Evolutionary conservation across 495 filamentous ascomycete species (phyloP).

Genomic region (Aspergillus steynii): DNA sequence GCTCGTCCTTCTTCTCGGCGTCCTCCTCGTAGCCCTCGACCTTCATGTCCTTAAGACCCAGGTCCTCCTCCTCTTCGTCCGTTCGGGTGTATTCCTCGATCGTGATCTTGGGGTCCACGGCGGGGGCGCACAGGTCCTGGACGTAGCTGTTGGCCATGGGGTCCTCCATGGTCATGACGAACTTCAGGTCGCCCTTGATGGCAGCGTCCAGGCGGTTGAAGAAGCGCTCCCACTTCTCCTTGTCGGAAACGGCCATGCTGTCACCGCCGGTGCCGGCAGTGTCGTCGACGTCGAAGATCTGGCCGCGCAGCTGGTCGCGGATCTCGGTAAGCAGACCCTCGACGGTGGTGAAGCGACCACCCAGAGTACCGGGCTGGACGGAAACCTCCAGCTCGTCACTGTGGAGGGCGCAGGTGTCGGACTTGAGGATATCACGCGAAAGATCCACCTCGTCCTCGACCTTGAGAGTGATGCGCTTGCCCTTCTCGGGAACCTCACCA

Average conservation of each 20-base stretch:
- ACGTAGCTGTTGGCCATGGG: conserved; percentile 91
- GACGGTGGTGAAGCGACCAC: conserved; percentile 95
- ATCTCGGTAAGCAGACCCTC: conserved; percentile 95
- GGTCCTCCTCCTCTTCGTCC: conserved; percentile 85
- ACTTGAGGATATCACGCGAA: conserved; percentile 91
- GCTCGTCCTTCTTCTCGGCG: conserved; percentile 29
- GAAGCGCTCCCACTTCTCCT: conserved; percentile 75
- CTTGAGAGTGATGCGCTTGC: conserved; percentile 75
- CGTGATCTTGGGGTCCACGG: conserved; percentile 76
- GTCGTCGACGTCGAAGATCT: conserved; percentile 76
- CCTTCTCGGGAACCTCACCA: conserved; percentile 84
- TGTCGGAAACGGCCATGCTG: conserved; percentile 63
- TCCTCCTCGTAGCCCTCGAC: conserved; percentile 79
- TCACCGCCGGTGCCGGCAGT: conserved; percentile 64
- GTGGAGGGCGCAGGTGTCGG: conserved; percentile 81
- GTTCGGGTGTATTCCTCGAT: conserved; percentile 86
- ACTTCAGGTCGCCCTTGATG: conserved; percentile 78
- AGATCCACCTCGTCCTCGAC: conserved; percentile 78
- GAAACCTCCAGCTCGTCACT: conserved; percentile 82
- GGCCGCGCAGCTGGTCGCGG: conserved; percentile 77
- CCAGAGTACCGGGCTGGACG: conserved; percentile 87
- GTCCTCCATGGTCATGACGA: conserved; percentile 83
- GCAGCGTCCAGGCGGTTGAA: conserved; percentile 74
- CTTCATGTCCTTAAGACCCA: conserved; percentile 91
- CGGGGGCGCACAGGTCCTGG: conserved; percentile 74